Evolutionary conservation across 805 yeast species (phyloP), one percentile per base, ranked within the genome.

Genomic region (Sugiyamaella smithiae): DNA sequence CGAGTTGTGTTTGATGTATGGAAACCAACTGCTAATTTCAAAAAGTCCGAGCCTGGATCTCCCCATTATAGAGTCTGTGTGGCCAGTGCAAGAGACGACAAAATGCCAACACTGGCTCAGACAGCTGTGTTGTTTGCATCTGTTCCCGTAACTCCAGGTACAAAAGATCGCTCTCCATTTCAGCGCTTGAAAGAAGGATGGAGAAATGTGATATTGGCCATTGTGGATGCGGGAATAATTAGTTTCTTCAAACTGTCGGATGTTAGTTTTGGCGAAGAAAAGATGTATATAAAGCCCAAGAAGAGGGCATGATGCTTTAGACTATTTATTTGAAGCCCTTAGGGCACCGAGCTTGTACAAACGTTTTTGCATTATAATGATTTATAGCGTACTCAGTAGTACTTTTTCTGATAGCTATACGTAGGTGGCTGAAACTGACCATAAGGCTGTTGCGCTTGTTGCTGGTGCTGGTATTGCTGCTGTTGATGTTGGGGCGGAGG

Each of bases 51-150:
- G 19, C 95, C 95, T 0, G 65, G 65, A 0, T 54, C 46, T n/a
- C 95, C 97, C 1, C 90, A 90, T 63, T 90, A 78, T 62, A 88
- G 83, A 57, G 66, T 91, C 1, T 72, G 78, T 1, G 78, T 88
- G 0, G 72, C 80, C 12, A 76, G 80, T 37, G 67, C 74, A 1
- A 48, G 54, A 54, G 49, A 59, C 57, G 36, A 58, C 62, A 46
- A 44, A 6, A 50, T 70, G 57, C 75, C 75, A 7, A 51, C 65
- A 0, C 52, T 66, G 20, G 47, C 20, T 4, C 65, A 68, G 37
- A 63, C 70, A 19, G 67, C 64, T 3, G 60, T 59, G 31, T 53
- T 73, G 31, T 56, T 69, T 23, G 62, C 62, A 5, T 43, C 49
- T 40, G 45, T 40, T 3, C 65, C 65, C 4, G 51, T 48, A 1